Evolutionary conservation across 2,329 filamentous ascomycete genomes (phyloP), one percentile per base, ranked within the genome.

Genomic region (Diplodia corticola): DNA sequence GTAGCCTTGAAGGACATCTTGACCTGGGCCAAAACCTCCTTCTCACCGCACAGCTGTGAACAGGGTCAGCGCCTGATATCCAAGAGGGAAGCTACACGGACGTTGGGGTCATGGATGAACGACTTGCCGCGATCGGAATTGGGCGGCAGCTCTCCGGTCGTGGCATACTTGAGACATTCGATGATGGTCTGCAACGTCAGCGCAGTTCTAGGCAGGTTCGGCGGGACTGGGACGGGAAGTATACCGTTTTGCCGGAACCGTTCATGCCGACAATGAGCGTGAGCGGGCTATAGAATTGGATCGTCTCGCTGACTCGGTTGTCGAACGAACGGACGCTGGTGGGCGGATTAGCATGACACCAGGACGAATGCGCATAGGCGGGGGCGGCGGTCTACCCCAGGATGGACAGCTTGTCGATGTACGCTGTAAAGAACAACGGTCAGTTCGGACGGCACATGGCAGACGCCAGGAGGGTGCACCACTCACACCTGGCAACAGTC

Each of bases 251-350:
- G 69, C 95, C 95, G 0, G 94, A 98, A 65, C 95, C 95, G 81
- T 99, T 99, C 79, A 93, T 92, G 67, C 95, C 95, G 67, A 99
- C 96, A 71, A 99, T 99, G 69, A 99, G 85, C 13, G 95, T 99
- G 66, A 99, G 85, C 28, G 95, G 96, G 0, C 91, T 90, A 70
- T 93, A 89, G 77, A 99, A 98, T 71, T 90, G 85, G 69, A 98
- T 96, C 44, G 86, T 89, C 79, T 97, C 91, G 70, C 85, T 85
- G 67, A 85, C 83, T 50, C 84, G 83, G 70, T 91, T 90, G 78
- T 90, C 91, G 77, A 98, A 98, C 66, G 94, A 97, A 71, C 94
- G 92, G 71, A 92, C 84, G 76, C 87, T 65, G 53, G 17, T 24
- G 10, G 30, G 44, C 10, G 15, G 48, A 54, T 65, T 22, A 57